Conservation (phyloP, 169 alveolate species). For the Plasmodium relictum region DNA sequence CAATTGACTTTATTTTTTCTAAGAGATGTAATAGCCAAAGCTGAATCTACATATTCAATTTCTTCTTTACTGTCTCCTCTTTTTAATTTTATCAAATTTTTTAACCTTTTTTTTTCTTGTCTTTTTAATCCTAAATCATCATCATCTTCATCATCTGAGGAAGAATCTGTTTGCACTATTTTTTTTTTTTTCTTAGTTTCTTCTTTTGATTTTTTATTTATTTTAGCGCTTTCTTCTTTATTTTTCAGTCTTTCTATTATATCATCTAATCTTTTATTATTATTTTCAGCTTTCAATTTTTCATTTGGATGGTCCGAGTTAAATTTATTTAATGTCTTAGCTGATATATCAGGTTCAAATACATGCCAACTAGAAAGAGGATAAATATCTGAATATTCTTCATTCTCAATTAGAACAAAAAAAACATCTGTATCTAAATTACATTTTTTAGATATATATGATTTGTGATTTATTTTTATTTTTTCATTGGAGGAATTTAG, state of each 20-base stretch:
- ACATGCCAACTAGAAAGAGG: constrained; percentile 78
- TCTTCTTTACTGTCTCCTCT: constrained; percentile 66
- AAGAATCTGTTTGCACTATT: background rate
- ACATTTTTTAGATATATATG: constrained; percentile 74
- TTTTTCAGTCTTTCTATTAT: constrained; percentile 67
- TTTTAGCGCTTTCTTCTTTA: constrained; percentile 58
- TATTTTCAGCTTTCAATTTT: constrained; percentile 24
- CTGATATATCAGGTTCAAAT: constrained; percentile 73
- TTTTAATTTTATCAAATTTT: constrained; percentile 67
- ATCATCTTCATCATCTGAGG: constrained; percentile 32
- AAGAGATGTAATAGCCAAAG: constrained; percentile 38
- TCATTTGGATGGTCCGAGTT: constrained; percentile 38
- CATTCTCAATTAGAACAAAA: constrained; percentile 65
- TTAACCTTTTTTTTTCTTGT: constrained; percentile 77
- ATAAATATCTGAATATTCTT: constrained; percentile 70
- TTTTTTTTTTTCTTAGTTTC: constrained; percentile 39
- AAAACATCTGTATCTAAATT: constrained; percentile 75
- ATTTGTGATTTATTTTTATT: constrained; percentile 29
- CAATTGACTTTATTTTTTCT: constrained; percentile 69
- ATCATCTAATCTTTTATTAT: constrained; percentile 72
- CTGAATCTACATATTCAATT: constrained; percentile 76
- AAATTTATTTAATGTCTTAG: constrained; percentile 28
- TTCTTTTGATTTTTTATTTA: constrained; percentile 30
- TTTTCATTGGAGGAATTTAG: constrained; percentile 41
- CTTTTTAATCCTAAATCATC: constrained; percentile 72